Percentiles rank a stretch among this genome's conserved stretches.
phyloP scores from a whole-genome alignment of 2,329 filamentous ascomycete genomes.

The Epichloe amarillans region DNA sequence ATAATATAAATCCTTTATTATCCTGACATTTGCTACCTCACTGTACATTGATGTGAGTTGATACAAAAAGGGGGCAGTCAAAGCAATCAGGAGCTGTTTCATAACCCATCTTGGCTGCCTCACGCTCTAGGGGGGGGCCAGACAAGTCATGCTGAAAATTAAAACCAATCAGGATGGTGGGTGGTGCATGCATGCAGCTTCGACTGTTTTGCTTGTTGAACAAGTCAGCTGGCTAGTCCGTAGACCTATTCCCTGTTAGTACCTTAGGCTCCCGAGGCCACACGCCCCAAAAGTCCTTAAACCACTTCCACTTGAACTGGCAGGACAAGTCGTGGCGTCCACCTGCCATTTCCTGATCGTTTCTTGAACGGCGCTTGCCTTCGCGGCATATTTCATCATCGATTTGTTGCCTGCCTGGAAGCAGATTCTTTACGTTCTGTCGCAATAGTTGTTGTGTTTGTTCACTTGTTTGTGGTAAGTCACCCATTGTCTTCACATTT shows the following conservation, averaged over 20 bases:
- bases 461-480: slow-evolving; percentile 14
- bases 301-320: neutral
- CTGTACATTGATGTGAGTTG: too few relatives aligned
- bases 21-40: too few relatives aligned
- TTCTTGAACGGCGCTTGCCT: neutral
- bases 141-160: neutral
- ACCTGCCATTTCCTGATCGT: neutral
- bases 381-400: neutral
- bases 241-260: neutral
- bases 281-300: neutral
- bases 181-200: neutral
- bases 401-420: slow-evolving; percentile 23
- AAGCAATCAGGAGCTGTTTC: neutral
- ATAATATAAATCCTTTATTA: too few relatives aligned
- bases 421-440: slow-evolving; percentile 22
- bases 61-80: neutral
- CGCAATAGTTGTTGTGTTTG: slow-evolving; percentile 7
- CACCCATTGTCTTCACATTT: neutral
- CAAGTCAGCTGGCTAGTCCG: neutral
- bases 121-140: neutral
- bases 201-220: neutral
- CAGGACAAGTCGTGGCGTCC: neutral
- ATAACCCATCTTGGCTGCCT: neutral
- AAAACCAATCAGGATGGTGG: neutral
- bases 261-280: neutral